Evolutionary conservation across 179 eudicot genomes (phyloP), one percentile per base, ranked within the genome.

Genomic region (Corrigiola litoralis): DNA sequence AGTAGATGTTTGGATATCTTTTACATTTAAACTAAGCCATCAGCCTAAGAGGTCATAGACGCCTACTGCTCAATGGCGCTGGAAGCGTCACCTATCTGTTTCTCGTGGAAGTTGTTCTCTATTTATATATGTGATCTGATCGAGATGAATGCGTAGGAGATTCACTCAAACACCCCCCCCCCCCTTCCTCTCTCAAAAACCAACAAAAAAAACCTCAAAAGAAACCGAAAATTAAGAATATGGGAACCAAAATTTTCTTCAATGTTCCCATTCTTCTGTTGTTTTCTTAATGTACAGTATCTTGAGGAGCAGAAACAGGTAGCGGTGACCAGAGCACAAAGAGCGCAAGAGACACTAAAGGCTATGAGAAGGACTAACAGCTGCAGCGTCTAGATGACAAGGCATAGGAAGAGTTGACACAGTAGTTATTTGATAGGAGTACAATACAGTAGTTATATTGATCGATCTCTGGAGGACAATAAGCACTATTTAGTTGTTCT

Each of bases 301-400:
- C 63, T 25, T 13, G 88, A 85, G 61, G 84, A 80, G 78, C 81
- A 61, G 59, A 74, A 69, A 65, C 67, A 54, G 60, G 78, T 58
- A 36, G 72, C 70, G 20, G 63, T 56, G 21, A 74, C 70, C 29
- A 76, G 63, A 24, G 70, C 78, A 31, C 75, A 76, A n/a, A 83
- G 72, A 40, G 74, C 71, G 1, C 67, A 67, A 6, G 82, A 78
- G 37, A 83, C 38, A 53, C 41, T 75, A 60, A 78, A 59, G 61
- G 60, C 62, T 38, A 66, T 80, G 77, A 62, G 81, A 72, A 80
- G 89, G 77, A 76, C 58, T 52, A 37, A 38, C 58, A 87, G 95
- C 63, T 75, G 85, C 32, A 75, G 79, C 31, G 53, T 62, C 55
- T 85, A 74, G 82, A 16, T 28, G 16, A 33, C 23, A 40, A 61